Evolutionary conservation across 2,329 filamentous ascomycete genomes (phyloP), one percentile per base, ranked within the genome.

Genomic region (Calonectria pteridis): DNA sequence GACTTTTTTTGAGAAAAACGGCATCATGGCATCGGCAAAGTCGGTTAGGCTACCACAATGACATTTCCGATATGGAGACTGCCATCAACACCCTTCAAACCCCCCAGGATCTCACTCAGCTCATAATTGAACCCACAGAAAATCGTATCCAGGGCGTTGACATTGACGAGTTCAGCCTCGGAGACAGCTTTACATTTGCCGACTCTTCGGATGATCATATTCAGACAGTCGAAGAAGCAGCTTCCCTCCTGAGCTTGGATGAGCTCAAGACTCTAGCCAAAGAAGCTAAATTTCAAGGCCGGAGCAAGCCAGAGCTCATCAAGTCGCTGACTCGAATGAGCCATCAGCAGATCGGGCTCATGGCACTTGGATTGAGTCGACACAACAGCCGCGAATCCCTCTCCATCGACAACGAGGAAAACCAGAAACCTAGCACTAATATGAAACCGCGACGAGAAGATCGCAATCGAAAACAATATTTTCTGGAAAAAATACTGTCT

Each of bases 1-100:
- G 97, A 28, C 87, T 99, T 1, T 99, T 99, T 81, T 88, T 99
- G 4, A 92, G 97, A 59, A 99, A 99, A 83, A 95, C 95, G 1
- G 94, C 94, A 28, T 92, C 93, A 1, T 99, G 97, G 97, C 95
- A 98, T 86, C 93, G 97, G 13, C 90, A 95, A 75, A 91, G 90
- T 79, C 91, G 92, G 28, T 85, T 99, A 31, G 91, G 92, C 2
- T 98, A 98, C 80, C 91, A 96, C 80, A 91, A 92, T 76, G 96
- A 98, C 82, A 94, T 99, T 74, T 90, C 93, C 55, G 91, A 98
- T 82, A 87, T 96, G 49, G 87, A 92, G 18, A 82, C 85, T 18
- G 94, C 95, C 1, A 92, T 95, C 4, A 83, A 86, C 16, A 89
- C 87, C 58, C 86, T 98, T 6, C 94, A 97, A 79, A 82, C 83